Conservation (phyloP, 2,329 filamentous ascomycete genomes). For the Aspergillus sp. region DNA sequence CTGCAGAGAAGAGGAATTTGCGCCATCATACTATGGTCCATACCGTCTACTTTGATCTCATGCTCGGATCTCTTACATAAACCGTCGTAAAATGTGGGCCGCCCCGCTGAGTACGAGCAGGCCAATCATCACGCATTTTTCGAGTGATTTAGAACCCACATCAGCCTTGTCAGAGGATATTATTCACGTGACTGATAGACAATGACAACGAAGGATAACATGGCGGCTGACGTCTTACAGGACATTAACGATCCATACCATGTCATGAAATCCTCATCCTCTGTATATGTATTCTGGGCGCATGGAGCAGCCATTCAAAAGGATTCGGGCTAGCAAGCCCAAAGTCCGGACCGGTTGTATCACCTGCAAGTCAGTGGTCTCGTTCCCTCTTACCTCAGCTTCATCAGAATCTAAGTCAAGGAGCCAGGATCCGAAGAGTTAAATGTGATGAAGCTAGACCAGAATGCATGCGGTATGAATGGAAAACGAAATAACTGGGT, state of each 20-base stretch:
- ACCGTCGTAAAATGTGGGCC: neutral
- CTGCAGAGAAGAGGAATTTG: too few species aligned
- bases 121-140: neutral
- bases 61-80: neutral
- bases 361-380: slow-evolving; percentile 63
- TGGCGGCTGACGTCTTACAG: too few species aligned
- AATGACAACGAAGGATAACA: too few species aligned
- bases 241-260: too few species aligned
- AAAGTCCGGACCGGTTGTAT: slow-evolving; percentile 54
- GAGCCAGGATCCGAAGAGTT: slow-evolving; percentile 44
- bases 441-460: slow-evolving; percentile 66
- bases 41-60: too few species aligned
- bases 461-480: slow-evolving; percentile 57
- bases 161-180: too few species aligned
- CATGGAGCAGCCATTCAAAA: neutral
- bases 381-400: slow-evolving; percentile 1
- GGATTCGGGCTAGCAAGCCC: neutral
- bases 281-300: neutral
- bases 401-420: too few species aligned
- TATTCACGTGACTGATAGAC: too few species aligned
- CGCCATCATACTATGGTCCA: too few species aligned
- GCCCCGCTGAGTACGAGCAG: neutral
- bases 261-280: neutral
- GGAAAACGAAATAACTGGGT: slow-evolving; percentile 21
- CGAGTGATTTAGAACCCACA: too few species aligned